Evolutionary conservation across 2,329 filamentous ascomycete genomes (phyloP).

Genomic region (Beauveria varroae): DNA sequence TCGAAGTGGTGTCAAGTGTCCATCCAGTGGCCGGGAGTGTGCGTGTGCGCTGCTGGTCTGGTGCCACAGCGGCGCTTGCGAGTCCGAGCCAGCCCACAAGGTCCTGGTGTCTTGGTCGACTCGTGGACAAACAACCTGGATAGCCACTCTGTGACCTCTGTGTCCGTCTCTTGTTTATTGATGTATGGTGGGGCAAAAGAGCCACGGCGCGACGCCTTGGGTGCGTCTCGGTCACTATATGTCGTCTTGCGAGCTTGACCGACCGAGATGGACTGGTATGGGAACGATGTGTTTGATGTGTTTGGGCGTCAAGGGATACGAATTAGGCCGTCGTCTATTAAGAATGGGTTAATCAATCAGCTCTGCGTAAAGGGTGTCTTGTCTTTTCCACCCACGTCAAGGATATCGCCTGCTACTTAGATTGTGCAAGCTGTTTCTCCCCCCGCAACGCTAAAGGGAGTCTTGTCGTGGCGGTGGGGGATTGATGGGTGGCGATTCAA

Average conservation of each 20-base stretch:
- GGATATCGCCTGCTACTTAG: background rate
- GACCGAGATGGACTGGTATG: conserved; percentile 1
- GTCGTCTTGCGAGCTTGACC: conserved; percentile 6
- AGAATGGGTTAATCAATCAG: background rate
- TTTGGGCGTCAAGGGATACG: background rate
- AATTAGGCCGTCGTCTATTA: background rate
- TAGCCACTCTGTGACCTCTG: conserved; percentile 1
- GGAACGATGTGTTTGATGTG: background rate
- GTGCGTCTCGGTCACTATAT: background rate
- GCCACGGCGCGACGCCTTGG: background rate
- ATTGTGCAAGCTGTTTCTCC: background rate
- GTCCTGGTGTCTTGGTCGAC: conserved; percentile 1
- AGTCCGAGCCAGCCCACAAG: conserved; percentile 9
- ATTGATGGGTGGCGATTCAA: background rate
- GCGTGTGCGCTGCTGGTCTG: background rate
- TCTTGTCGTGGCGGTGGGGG: background rate
- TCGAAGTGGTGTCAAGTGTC: background rate
- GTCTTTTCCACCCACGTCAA: background rate
- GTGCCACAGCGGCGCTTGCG: background rate
- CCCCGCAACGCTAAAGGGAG: background rate
- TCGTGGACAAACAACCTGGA: conserved; percentile 2
- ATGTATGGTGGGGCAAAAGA: background rate
- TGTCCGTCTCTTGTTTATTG: conserved; percentile 7
- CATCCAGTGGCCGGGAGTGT: background rate
- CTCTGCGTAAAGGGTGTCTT: background rate